A percentile compares a stretch with the other conserved stretches of the same genome.
Conservation (phyloP, 2,329 filamentous ascomycete genomes). For the Huntiella savannae region DNA sequence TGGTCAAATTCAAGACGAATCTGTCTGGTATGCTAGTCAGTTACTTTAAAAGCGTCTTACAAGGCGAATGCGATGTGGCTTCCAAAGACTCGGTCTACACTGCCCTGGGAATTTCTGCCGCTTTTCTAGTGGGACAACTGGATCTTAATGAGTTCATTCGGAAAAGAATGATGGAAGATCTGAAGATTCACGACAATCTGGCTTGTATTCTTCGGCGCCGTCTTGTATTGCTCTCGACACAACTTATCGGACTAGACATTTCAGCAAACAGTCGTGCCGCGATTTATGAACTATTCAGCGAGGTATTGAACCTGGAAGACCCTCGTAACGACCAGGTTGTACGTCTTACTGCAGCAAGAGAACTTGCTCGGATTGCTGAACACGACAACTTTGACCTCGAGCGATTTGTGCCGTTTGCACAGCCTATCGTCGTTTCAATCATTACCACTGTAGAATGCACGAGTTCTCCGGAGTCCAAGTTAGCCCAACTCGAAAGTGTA, state of each 20-base stretch:
- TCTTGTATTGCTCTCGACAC: conserved; percentile 71
- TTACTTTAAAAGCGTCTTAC: conserved; percentile 65
- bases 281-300: conserved; percentile 76
- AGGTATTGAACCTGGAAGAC: conserved; percentile 63
- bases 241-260: conserved; percentile 73
- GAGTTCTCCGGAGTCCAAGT: conserved; percentile 70
- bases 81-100: conserved; percentile 91
- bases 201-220: conserved; percentile 74
- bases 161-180: conserved; percentile 58
- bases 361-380: conserved; percentile 62
- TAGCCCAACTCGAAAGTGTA: conserved; percentile 75
- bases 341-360: conserved; percentile 71
- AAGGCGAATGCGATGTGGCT: conserved; percentile 45
- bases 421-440: conserved; percentile 51
- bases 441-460: conserved; percentile 64
- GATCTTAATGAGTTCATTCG: conserved; percentile 70
- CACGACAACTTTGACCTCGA: conserved; percentile 65
- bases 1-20: conserved; percentile 71
- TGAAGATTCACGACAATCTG: conserved; percentile 39
- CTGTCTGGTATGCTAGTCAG: conserved; percentile 60
- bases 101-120: conserved; percentile 69
- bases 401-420: conserved; percentile 58
- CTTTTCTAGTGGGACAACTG: conserved; percentile 52
- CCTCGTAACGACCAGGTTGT: conserved; percentile 78
- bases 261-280: conserved; percentile 47